Conservation (phyloP, 805 yeast species). For the Wickerhamiella siamensis region DNA sequence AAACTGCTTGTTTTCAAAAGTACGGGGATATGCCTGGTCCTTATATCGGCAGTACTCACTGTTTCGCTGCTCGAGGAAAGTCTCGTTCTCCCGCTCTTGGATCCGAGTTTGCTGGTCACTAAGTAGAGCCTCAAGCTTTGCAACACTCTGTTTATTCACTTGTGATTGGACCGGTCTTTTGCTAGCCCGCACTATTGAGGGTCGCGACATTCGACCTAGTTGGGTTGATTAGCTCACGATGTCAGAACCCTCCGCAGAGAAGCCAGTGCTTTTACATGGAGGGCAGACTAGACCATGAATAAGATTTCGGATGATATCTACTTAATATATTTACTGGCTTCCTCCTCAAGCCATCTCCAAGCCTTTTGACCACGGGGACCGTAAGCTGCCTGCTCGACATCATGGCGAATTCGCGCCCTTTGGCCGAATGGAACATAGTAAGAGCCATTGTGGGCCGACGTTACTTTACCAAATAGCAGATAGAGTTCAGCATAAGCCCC, state of each 20-base stretch:
- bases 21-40: slow-evolving; percentile 19
- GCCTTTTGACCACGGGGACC: slow-evolving; percentile 27
- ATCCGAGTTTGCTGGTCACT: neutral
- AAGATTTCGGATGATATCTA: neutral
- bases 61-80: neutral
- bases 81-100: neutral
- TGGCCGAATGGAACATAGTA: slow-evolving; percentile 32
- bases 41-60: neutral
- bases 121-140: neutral
- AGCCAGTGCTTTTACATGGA: too few species aligned
- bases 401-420: slow-evolving; percentile 26
- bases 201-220: too few species aligned
- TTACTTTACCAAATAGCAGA: slow-evolving; percentile 27
- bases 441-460: slow-evolving; percentile 24
- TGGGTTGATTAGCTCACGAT: too few species aligned
- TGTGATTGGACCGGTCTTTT: neutral
- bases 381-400: slow-evolving; percentile 24
- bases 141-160: neutral
- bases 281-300: too few species aligned
- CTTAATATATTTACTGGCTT: neutral
- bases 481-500: slow-evolving; percentile 35
- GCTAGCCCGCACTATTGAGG: neutral
- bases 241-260: too few species aligned
- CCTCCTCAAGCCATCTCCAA: slow-evolving; percentile 24
- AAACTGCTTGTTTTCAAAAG: slow-evolving; percentile 29